Base-by-base conservation (phyloP, 768 basidiomycete species). In the Serendipita indica region DNA sequence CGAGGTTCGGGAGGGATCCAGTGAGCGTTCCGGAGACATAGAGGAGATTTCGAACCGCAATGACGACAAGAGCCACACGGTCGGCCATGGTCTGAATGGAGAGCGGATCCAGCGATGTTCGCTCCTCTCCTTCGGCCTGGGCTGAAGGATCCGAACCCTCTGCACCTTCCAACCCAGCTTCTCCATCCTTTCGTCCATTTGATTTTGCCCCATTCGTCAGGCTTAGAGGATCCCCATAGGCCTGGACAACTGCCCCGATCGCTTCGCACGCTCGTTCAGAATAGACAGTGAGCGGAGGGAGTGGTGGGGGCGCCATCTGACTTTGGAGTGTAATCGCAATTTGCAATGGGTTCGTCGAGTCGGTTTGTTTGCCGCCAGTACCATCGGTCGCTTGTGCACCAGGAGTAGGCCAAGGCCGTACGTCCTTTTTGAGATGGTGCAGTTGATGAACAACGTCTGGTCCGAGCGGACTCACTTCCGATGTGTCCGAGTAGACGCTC, bases 401-500 rank as follows among this genome's bases (percentile, higher is more conserved):
- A 41, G 57, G 68, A 39, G 69, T 69, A 41, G 71, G 70, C 52
- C 67, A 68, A 33, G 66, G 63, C 57, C 70, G 69, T 2, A 65
- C 64, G 16, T 65, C 45, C 14, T 10, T 27, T 20, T 46, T 12
- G 37, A 39, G 18, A 28, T 28, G 14, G 33, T 33, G 27, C 35
- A 41, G 30, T 27, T 56, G 12, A 52, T 39, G 3, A 43, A 58
- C 27, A 60, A 57, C 22, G 60, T 60, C 33, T 27, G 41, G 34
- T 65, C 77, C 77, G 3, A 72, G 63, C 3, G 80, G 81, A 30
- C 82, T 77, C 33, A 85, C 72, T 56, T 84, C 86, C 7, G 86
- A 89, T 65, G 85, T 83, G 64, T 91, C 89, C 7, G 87, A 89
- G 65, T 83, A 81, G 32, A 82, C 78, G 66, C 87, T 87, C 57